These are phyloP conservation scores for Nicotiana knightiana DNA, from an alignment of 257 asterid genomes.

Conservation along the genomic window DNA sequence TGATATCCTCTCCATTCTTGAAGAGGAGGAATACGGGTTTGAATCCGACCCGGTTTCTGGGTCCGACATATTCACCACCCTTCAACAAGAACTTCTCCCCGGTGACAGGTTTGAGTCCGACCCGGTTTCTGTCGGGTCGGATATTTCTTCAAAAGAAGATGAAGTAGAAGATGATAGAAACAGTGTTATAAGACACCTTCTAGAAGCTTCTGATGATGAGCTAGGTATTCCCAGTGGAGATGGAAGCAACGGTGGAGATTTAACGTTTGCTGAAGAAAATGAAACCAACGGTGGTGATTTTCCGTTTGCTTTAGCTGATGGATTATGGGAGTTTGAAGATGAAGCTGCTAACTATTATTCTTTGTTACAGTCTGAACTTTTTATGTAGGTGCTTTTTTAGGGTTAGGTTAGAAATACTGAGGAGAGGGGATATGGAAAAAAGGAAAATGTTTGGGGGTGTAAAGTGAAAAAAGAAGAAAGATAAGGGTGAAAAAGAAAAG, in stretches of 20 bases:
- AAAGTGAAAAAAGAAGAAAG: constrained; percentile 1
- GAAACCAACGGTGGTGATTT: constrained; percentile 21
- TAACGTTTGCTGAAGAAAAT: background rate
- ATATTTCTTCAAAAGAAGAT: constrained; percentile 7
- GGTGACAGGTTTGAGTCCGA: constrained; percentile 23
- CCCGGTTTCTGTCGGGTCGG: constrained; percentile 9
- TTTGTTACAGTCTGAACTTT: constrained; percentile 61
- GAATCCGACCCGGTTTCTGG: constrained; percentile 37
- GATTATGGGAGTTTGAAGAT: constrained; percentile 78
- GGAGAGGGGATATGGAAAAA: constrained; percentile 19
- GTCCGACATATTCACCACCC: constrained; percentile 54
- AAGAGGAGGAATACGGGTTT: constrained; percentile 42
- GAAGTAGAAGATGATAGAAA: constrained; percentile 32
- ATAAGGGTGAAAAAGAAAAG: constrained; percentile 18
- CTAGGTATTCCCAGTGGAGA: constrained; percentile 54
- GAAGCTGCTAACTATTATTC: constrained; percentile 58
- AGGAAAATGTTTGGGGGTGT: constrained; percentile 2
- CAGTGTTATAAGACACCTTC: constrained; percentile 72
- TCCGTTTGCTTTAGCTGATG: constrained; percentile 31
- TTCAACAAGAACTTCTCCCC: constrained; percentile 49
- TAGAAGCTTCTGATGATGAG: constrained; percentile 88
- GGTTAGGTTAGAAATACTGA: constrained; percentile 14
- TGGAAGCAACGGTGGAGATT: constrained; percentile 21
- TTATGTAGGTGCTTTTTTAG: constrained; percentile 36
- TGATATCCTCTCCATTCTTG: constrained; percentile 56